phyloP scores from a whole-genome alignment of 78 protist genomes.

The Polysphondylium violaceum region DNA sequence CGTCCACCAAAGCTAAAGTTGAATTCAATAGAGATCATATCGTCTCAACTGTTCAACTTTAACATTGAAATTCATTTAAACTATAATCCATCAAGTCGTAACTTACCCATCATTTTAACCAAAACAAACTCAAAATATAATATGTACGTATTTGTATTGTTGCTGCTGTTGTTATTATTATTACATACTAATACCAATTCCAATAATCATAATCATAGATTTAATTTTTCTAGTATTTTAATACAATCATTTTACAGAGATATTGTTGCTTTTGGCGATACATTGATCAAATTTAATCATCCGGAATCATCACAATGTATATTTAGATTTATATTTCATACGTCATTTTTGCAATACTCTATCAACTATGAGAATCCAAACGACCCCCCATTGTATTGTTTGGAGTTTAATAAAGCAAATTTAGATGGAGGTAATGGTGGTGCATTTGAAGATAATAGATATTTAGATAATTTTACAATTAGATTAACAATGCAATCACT shows the following conservation, averaged over 20 bases:
- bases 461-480: slow-evolving; percentile 17
- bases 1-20: slow-evolving; percentile 24
- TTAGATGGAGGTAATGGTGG: slow-evolving; percentile 50
- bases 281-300: slow-evolving; percentile 23
- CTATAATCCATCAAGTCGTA: slow-evolving; percentile 37
- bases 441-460: slow-evolving; percentile 8
- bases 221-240: not conserved
- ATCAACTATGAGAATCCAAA: not conserved
- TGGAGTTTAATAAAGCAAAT: slow-evolving; percentile 26
- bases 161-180: not conserved
- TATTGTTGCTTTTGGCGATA: slow-evolving; percentile 27
- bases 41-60: not conserved
- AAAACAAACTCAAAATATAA: slow-evolving; percentile 9
- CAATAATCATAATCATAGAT: not conserved
- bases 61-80: slow-evolving; percentile 15
- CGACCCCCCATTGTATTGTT: not conserved
- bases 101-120: slow-evolving; percentile 47
- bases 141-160: not conserved
- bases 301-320: slow-evolving; percentile 25
- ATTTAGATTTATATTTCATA: slow-evolving; percentile 51
- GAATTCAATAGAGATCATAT: slow-evolving; percentile 6
- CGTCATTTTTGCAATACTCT: slow-evolving; percentile 22
- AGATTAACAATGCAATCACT: not conserved
- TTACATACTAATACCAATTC: not conserved
- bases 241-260: not conserved